Base-by-base conservation (phyloP, 371 early-diverging fungal species). In the Fennellomyces sp. region DNA sequence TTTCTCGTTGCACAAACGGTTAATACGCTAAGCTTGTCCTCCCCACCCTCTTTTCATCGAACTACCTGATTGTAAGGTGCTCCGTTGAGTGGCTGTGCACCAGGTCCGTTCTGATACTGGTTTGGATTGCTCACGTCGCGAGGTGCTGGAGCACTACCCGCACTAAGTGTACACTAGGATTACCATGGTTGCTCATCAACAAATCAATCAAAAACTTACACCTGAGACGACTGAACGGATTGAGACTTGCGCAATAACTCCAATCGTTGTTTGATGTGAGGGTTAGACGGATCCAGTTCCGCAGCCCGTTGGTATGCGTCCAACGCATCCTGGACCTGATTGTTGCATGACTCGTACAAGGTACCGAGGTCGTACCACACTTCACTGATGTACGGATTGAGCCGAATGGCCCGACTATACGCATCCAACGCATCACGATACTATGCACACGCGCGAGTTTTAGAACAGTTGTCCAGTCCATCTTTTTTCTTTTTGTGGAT, bases 331-430 rank as follows among this genome's bases (percentile, higher is more conserved):
- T 87, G 86, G 35, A 95, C 87, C 71, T 99, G 98, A 74, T 96
- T 97, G 75, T 97, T 97, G 78, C 98, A 97, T 0, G 95, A 88
- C 66, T 99, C 99, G 70, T 99, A 99, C 2, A 99, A 81, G 0
- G 95, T 96, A 2, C 99, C 99, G 6, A 99, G 77, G 66, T 99
- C 93, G 61, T 81, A 81, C 99, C 99, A 99, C 1, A 99, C 97
- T 82, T 98, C 99, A 66, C 91, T 89, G 56, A 97, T 93, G 68
- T 91, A 88, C 38, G 99, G 96, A 66, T 96, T 95, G 28, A 96
- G 71, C 19, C 95, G 89, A 56, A 98, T 95, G 0, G 98, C 98
- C 38, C 97, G 86, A 65, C 91, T 93, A 66, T 97, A 99, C 6
- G 98, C 98, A 76, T 99, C 98, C 64, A 99, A 76, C 0, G 99